phyloP scores from a whole-genome alignment of 306 rosid species.

The Sindora glabra region DNA sequence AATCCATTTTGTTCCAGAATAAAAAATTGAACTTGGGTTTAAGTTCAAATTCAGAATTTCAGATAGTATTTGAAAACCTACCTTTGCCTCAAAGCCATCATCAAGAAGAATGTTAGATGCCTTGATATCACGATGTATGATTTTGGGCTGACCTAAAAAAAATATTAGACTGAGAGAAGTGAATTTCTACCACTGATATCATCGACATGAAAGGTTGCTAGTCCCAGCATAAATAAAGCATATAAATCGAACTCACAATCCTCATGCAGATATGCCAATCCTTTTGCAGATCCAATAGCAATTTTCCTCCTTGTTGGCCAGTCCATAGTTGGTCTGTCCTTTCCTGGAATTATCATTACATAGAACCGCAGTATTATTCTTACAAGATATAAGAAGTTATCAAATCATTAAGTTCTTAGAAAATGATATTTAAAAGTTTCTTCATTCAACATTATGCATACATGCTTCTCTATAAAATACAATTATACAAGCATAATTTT shows the following conservation, averaged over 20 bases:
- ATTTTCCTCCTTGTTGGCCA: constrained; percentile 30
- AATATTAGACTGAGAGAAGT: not conserved
- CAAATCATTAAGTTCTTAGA: not conserved
- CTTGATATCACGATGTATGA: constrained; percentile 69
- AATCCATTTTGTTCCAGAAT: not conserved
- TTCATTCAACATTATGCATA: not conserved
- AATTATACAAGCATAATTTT: not conserved
- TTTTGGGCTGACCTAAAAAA: constrained; percentile 46
- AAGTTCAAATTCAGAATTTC: too few species aligned
- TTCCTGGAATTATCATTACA: constrained; percentile 11
- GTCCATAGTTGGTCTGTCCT: constrained; percentile 2
- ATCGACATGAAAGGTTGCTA: not conserved
- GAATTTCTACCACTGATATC: not conserved
- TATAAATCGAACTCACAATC: constrained; percentile 24
- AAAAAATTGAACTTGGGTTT: too few species aligned
- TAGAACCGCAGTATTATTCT: not conserved
- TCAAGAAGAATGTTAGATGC: constrained; percentile 64
- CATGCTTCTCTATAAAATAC: not conserved
- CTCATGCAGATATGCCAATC: constrained; percentile 32
- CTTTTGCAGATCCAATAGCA: constrained; percentile 32
- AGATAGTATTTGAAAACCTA: constrained; percentile 7
- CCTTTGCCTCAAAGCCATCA: constrained; percentile 50
- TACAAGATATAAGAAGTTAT: not conserved
- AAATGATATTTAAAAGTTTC: not conserved
- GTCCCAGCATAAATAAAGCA: not conserved